Conservation (phyloP, 129 eudicot species). For the carrot (Daucus carota) region DNA sequence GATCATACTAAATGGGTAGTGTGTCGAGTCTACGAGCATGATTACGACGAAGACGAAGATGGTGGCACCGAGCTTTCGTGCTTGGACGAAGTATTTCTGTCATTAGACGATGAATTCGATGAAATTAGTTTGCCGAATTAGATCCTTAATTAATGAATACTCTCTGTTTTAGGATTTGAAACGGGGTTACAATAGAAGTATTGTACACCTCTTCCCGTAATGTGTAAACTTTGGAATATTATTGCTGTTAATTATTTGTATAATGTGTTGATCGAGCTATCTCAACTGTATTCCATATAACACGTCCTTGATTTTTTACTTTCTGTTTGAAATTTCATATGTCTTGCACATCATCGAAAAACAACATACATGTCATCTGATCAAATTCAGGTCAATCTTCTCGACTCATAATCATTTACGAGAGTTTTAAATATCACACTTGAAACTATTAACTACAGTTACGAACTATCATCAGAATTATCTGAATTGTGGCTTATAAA, state of each 20-base stretch:
- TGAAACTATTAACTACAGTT: no score
- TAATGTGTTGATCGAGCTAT: neutral
- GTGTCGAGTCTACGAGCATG: constrained; percentile 80
- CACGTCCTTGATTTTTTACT: neutral
- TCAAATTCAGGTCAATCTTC: no score
- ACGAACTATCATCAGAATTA: no score
- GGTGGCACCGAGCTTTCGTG: constrained; percentile 78
- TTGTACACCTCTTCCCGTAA: neutral
- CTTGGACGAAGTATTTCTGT: constrained; percentile 88
- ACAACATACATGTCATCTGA: no score
- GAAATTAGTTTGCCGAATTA: constrained; percentile 79
- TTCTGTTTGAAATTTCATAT: neutral
- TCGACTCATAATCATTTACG: no score
- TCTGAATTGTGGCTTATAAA: constrained; percentile 11
- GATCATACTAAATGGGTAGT: constrained; percentile 89
- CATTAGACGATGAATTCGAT: constrained; percentile 71
- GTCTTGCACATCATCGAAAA: neutral
- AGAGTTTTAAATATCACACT: no score
- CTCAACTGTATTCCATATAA: neutral
- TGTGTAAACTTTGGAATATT: neutral
- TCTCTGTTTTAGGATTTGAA: constrained; percentile 7
- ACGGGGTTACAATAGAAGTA: neutral
- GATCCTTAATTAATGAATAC: neutral
- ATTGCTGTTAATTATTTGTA: neutral
- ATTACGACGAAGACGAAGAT: constrained; percentile 33